Percentiles rank a stretch among this genome's conserved stretches.
Evolutionary conservation across 306 rosid genomes (phyloP).

Genomic region (Malus orientalis): DNA sequence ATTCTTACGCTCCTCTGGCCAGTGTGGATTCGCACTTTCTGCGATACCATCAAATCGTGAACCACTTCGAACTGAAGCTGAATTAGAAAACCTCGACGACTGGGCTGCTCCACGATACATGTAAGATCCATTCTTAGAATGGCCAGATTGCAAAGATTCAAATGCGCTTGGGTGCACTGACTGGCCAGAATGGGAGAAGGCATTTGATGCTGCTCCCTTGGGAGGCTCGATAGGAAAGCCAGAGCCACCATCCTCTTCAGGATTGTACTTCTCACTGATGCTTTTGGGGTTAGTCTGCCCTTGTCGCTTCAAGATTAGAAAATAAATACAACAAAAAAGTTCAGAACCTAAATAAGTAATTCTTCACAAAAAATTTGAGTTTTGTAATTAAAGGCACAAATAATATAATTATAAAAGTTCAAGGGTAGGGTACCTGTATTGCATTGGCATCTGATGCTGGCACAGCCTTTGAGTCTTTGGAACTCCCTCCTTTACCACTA

Average conservation of each 20-base stretch:
- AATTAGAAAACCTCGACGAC: slow-evolving; percentile 56
- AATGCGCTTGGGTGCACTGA: slow-evolving; percentile 35
- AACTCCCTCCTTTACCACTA: slow-evolving; percentile 27
- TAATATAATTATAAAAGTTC: background rate
- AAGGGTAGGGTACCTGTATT: slow-evolving; percentile 33
- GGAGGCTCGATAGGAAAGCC: slow-evolving; percentile 48
- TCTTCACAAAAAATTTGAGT: background rate
- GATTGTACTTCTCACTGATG: slow-evolving; percentile 43
- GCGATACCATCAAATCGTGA: slow-evolving; percentile 36
- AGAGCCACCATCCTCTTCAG: slow-evolving; percentile 40
- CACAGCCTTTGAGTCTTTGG: slow-evolving; percentile 36
- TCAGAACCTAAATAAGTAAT: background rate
- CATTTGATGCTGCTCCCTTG: slow-evolving; percentile 20
- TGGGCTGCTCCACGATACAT: slow-evolving; percentile 29
- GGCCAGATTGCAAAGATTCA: slow-evolving; percentile 26
- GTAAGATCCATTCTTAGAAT: slow-evolving; percentile 16
- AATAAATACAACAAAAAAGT: background rate
- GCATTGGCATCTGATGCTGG: slow-evolving; percentile 51
- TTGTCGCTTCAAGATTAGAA: slow-evolving; percentile 37
- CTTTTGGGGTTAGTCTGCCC: slow-evolving; percentile 29
- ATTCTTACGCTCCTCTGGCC: slow-evolving; percentile 46
- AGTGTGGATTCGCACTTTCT: slow-evolving; percentile 36
- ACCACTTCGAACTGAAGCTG: slow-evolving; percentile 44
- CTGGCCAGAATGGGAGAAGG: slow-evolving; percentile 43
- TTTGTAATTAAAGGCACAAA: background rate